Evolutionary conservation across 257 asterid species (phyloP), one percentile per base, ranked within the genome.

Genomic region (Galeopsis tetrahit): DNA sequence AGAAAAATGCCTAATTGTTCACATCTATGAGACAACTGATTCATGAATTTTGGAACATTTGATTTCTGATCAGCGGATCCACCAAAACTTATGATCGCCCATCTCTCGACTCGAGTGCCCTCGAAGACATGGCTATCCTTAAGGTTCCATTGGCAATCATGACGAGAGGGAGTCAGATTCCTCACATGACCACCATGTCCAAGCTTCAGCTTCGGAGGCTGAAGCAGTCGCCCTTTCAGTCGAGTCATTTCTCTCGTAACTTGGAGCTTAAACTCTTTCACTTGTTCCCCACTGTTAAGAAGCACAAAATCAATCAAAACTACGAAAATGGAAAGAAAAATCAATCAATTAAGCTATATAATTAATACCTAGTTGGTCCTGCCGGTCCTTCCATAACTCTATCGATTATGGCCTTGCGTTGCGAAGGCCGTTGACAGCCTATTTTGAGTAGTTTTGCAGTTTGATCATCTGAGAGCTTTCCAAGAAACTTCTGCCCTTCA

Each of bases 401-500:
- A 51, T 87, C 82, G 35, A 95, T 92, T 52, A 86, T 84, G 2
- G 88, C 86, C 81, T 83, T 87, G 10, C 99, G 81, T 67, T 90
- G 91, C 58, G 84, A 77, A 0, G 99, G 99, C 70, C 79, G 80
- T 76, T 88, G 97, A 69, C 99, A 95, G 3, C 98, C 95, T 86
- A 95, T 85, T 81, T 88, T 87, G 56, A 95, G 89, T 63, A 95
- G 82, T 68, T 84, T 90, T n/a, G 79, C 85, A 0, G 99, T 95
- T 79, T 95, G 99, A 32, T 92, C 99, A 73, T 95, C 99, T 0
- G 96, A 85, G 13, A 95, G 94, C 84, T 90, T 92, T 61, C 99
- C 98, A 0, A 95, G 86, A 79, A 92, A 95, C 85, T 92, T 95
- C 82, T 95, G 99, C 63, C 99, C 99, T 86, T 95, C 98, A 76